Percentiles rank a stretch among this genome's conserved stretches.
phyloP scores from a whole-genome alignment of 1,139 yeast genomes.

The Candida pseudoviswanathii region DNA sequence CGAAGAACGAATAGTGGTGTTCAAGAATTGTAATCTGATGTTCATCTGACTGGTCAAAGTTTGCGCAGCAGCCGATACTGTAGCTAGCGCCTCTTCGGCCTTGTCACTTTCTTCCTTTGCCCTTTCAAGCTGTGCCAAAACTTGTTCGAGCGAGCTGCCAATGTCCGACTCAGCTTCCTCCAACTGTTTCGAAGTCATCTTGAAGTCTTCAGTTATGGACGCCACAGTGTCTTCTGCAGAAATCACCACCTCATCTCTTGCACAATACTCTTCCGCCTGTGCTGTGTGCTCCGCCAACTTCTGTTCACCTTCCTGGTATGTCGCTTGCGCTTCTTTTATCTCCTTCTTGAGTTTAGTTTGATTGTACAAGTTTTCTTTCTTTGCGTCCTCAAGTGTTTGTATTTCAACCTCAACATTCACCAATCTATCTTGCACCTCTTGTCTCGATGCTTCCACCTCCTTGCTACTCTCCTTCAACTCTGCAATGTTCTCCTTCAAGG shows the following conservation, averaged over 20 bases:
- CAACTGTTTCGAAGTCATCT: constrained; percentile 33
- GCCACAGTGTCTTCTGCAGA: constrained; percentile 36
- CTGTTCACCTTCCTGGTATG: constrained; percentile 20
- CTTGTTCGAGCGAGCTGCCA: constrained; percentile 41
- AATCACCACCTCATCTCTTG: constrained; percentile 30
- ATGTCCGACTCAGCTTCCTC: constrained; percentile 39
- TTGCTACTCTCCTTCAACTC: constrained; percentile 11
- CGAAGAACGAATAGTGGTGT: constrained; percentile 41
- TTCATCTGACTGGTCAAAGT: constrained; percentile 39
- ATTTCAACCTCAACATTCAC: constrained; percentile 18
- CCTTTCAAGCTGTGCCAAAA: constrained; percentile 32
- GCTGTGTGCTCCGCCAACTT: constrained; percentile 23
- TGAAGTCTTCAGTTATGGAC: constrained; percentile 38
- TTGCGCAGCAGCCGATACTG: constrained; percentile 26
- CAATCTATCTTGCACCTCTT: constrained; percentile 11
- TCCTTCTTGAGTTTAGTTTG: constrained; percentile 12
- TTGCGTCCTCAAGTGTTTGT: constrained; percentile 9
- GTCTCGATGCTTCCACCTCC: neutral
- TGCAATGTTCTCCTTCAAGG: constrained; percentile 11
- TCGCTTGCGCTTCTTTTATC: constrained; percentile 16
- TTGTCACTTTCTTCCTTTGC: constrained; percentile 30
- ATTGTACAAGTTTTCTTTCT: constrained; percentile 18
- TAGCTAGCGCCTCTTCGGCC: constrained; percentile 26
- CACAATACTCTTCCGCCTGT: constrained; percentile 37
- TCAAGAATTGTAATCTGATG: constrained; percentile 52